Percentiles rank a stretch among this genome's conserved stretches.
Conservation (phyloP, 352 stramenopile species). For the Phytopythium cucurbitacearum region DNA sequence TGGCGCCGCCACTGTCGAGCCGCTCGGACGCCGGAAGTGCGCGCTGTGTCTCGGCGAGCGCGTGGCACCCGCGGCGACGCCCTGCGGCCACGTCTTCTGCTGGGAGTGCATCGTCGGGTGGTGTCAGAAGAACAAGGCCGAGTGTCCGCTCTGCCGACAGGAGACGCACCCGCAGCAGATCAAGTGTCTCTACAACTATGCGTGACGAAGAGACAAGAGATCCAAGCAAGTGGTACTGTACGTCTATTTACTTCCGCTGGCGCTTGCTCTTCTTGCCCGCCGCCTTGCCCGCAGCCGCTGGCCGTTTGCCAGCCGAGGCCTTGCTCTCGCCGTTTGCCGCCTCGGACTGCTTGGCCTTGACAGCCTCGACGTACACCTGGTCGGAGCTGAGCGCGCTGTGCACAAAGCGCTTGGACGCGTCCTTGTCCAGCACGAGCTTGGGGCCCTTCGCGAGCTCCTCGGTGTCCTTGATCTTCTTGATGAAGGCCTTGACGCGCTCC, state of each 20-base stretch:
- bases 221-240: slow-evolving; percentile 2
- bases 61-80: slow-evolving; percentile 69
- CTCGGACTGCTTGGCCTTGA: slow-evolving; percentile 46
- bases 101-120: slow-evolving; percentile 92
- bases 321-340: slow-evolving; percentile 29
- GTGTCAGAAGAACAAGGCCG: slow-evolving; percentile 90
- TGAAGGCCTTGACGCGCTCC: slow-evolving; percentile 84
- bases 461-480: slow-evolving; percentile 89
- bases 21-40: slow-evolving; percentile 53
- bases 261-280: slow-evolving; percentile 52
- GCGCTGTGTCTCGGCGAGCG: slow-evolving; percentile 83
- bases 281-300: slow-evolving; percentile 11
- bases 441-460: slow-evolving; percentile 77
- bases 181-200: slow-evolving; percentile 90
- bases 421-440: slow-evolving; percentile 72
- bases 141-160: slow-evolving; percentile 88
- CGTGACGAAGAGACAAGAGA: slow-evolving; percentile 24
- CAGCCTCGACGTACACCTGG: slow-evolving; percentile 75
- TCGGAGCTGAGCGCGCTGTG: slow-evolving; percentile 82
- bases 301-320: slow-evolving; percentile 9
- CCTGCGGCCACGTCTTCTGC: slow-evolving; percentile 90
- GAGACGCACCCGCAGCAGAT: slow-evolving; percentile 87
- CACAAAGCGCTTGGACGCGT: slow-evolving; percentile 77
- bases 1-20: not conserved
- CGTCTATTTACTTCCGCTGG: slow-evolving; percentile 29